Conservation (phyloP, 2,329 filamentous ascomycete genomes). For the Xylariales sp. region DNA sequence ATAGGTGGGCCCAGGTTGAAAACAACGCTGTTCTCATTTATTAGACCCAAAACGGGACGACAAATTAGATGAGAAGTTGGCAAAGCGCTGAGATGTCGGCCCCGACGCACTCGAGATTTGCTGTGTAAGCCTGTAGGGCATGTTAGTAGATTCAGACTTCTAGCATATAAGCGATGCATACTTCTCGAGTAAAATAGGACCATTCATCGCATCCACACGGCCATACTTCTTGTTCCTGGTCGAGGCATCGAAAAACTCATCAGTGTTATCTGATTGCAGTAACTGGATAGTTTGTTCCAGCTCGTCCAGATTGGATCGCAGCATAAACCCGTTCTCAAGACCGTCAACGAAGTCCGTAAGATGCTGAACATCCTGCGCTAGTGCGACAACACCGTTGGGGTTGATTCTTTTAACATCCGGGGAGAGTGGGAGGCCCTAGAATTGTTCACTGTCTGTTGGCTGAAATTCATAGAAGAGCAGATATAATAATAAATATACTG, state of each 20-base stretch:
- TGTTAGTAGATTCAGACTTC: conserved; percentile 43
- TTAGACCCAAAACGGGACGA: conserved; percentile 76
- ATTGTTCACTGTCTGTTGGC: background rate
- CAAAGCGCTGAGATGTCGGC: conserved; percentile 72
- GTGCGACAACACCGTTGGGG: conserved; percentile 81
- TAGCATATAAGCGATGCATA: conserved; percentile 54
- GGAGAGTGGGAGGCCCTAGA: conserved; percentile 76
- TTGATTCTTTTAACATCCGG: conserved; percentile 87
- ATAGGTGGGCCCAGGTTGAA: background rate
- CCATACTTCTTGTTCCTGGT: conserved; percentile 93
- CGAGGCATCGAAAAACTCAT: conserved; percentile 95
- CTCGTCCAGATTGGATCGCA: conserved; percentile 91
- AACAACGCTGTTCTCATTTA: conserved; percentile 51
- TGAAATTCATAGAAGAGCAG: too few species aligned
- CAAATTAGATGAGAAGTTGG: conserved; percentile 79
- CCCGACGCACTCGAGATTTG: conserved; percentile 66
- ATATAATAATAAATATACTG: conserved; percentile 43
- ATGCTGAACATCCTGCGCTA: conserved; percentile 86
- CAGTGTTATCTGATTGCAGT: conserved; percentile 88
- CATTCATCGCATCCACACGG: conserved; percentile 90
- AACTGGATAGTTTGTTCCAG: conserved; percentile 91
- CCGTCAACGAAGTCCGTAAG: conserved; percentile 87
- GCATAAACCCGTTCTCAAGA: conserved; percentile 84
- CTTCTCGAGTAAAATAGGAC: conserved; percentile 92
- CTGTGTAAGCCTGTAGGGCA: conserved; percentile 67